Base-by-base conservation (phyloP, 2,329 filamentous ascomycete species). In the Cadophora gregata region DNA sequence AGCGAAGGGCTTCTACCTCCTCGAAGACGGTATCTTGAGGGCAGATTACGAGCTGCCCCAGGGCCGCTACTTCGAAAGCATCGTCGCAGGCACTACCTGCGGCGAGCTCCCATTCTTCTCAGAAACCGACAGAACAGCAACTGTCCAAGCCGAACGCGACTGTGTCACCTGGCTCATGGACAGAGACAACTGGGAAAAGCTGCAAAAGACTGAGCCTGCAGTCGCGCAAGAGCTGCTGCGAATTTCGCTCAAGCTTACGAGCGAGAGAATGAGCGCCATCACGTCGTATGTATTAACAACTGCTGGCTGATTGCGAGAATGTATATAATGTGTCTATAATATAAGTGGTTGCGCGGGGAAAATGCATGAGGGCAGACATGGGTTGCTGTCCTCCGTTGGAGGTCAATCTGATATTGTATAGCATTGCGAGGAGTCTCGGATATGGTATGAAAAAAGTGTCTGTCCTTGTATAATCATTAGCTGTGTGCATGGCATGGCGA, bases 51-150 rank as follows among this genome's bases (percentile, higher is more conserved):
- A 95, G 69, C 85, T 97, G 36, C 93, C 96, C 0, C 96, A 98
- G 77, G 96, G 96, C 0, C 87, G 86, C 73, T 91, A 96, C 72
- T 93, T 91, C 68, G 96, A 99, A 79, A 92, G 93, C 75, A 97
- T 98, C 63, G 90, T 97, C 0, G 92, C 94, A 0, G 96, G 96
- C 19, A 96, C 96, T 1, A 97, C 96, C 0, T 98, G 95, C 73
- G 96, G 96, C 42, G 96, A 99, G 80, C 80, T 99, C 62, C 96
- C 96, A 0, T 99, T 99, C 81, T 99, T 99, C 80, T 93, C 90
- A 2, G 92, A 96, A 75, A 98, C 95, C 1, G 84, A 87, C 62
- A 86, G 96, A 21, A 98, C 94, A 4, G 93, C 93, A 1, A 97
- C 92, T 0, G 93, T 96, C 12, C 84, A 89, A 51, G 93, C 93